Evolutionary conservation across 2,329 filamentous ascomycete genomes (phyloP).

Genomic region (Fusarium nodosum): DNA sequence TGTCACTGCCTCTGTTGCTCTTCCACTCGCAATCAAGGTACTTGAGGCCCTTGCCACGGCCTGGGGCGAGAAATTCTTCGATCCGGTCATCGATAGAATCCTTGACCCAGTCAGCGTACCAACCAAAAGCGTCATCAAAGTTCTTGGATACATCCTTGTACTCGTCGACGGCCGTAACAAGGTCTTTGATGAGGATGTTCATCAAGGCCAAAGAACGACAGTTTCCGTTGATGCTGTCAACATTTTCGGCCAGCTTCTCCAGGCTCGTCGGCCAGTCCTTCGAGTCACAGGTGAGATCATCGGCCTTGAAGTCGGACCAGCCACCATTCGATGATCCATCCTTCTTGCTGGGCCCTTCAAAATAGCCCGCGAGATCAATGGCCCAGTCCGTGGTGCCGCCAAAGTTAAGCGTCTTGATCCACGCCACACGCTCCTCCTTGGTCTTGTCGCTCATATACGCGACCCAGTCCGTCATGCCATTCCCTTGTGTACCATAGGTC

Average conservation of each 20-base stretch:
- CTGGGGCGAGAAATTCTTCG: neutral
- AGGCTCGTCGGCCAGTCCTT: neutral
- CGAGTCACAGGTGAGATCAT: neutral
- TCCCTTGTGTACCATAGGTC: constrained; percentile 38
- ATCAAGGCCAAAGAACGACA: neutral
- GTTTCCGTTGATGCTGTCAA: neutral
- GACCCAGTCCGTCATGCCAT: constrained; percentile 38
- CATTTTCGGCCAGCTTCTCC: neutral
- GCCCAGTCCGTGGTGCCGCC: constrained; percentile 48
- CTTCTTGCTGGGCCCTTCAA: neutral
- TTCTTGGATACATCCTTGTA: constrained; percentile 3
- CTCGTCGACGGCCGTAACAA: neutral
- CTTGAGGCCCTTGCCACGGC: neutral
- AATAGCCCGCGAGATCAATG: constrained; percentile 28
- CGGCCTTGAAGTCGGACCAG: neutral
- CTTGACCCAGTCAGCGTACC: constrained; percentile 5
- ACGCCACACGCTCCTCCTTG: constrained; percentile 29
- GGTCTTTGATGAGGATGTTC: neutral
- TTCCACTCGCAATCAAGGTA: neutral
- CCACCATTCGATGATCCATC: neutral
- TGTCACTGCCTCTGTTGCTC: neutral
- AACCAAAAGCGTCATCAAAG: neutral
- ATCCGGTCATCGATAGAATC: neutral
- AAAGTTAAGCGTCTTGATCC: constrained; percentile 41
- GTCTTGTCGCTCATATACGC: constrained; percentile 43